Base-by-base conservation (phyloP, 805 yeast genomes). In the Suhomyces sp. region DNA sequence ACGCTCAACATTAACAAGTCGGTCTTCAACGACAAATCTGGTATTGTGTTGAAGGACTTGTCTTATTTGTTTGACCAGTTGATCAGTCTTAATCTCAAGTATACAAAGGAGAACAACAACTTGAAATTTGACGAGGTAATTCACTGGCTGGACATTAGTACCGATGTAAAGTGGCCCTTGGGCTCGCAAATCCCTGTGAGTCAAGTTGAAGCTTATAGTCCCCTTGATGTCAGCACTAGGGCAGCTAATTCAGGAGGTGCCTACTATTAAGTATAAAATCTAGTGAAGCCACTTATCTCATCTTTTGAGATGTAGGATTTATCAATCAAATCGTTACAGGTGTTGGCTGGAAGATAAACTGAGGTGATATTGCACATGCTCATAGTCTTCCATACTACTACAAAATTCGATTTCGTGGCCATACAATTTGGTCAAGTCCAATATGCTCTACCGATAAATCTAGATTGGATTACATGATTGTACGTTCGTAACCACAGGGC, bases 111-210 rank as follows among this genome's bases (percentile, higher is more conserved):
- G 52, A 79, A 79, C 54, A 33, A 68, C 35, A 71, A 68, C 54
- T 61, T 75, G 26, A 64, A 57, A 23, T 75, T 75, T 56, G 78
- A 75, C 44, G 54, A 59, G 22, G 72, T 75, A 13, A 60, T 64
- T 3, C 61, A 65, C 49, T 73, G 74, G 71, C 66, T 62, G 47
- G 76, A 69, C 46, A 63, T 71, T 2, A 58, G 61, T 23, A 58
- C 64, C 19, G 80, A 75, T 53, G 65, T 71, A n/a, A 73, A 71
- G 55, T 75, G 79, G 79, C 80, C 80, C 1, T 47, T 71, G 36
- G 79, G 79, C 0, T 54, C 65, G 8, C 65, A 62, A 44, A 71
- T 75, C 9, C 79, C 79, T 1, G 64, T 66, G 4, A 60, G 68
- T 15, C 59, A 59, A 4, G 57, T 73, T 4, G 57, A 54, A 2